phyloP scores from a whole-genome alignment of 2,329 filamentous ascomycete species.

The Xylaria sp. region DNA sequence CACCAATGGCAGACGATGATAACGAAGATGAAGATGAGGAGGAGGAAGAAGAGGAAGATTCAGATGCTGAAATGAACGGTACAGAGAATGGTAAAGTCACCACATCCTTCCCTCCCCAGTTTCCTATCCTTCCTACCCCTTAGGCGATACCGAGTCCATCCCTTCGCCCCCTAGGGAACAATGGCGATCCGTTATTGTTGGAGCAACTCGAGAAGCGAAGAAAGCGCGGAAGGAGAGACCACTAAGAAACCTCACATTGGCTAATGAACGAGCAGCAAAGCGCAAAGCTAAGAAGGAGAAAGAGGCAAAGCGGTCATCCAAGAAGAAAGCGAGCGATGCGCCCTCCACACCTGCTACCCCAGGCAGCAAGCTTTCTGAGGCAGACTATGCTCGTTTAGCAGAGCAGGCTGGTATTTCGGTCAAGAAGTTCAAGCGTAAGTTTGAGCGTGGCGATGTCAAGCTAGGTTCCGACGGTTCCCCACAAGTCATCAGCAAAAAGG shows the following conservation, averaged over 20 bases:
- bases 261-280: slow-evolving; percentile 38
- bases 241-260: slow-evolving; percentile 33
- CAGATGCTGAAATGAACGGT: slow-evolving; percentile 45
- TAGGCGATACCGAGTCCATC: slow-evolving; percentile 36
- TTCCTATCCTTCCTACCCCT: slow-evolving; percentile 24
- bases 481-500: slow-evolving; percentile 74
- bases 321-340: slow-evolving; percentile 18
- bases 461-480: slow-evolving; percentile 69
- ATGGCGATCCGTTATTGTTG: slow-evolving; percentile 9
- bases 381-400: slow-evolving; percentile 64
- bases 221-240: slow-evolving; percentile 39
- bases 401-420: slow-evolving; percentile 71
- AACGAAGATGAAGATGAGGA: slow-evolving; percentile 57
- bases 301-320: slow-evolving; percentile 3
- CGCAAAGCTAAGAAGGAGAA: slow-evolving; percentile 47
- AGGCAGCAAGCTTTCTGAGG: slow-evolving; percentile 57
- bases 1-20: slow-evolving; percentile 50
- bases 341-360: slow-evolving; percentile 40
- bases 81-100: slow-evolving; percentile 40
- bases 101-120: not conserved
- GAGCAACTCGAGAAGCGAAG: slow-evolving; percentile 35
- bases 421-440: slow-evolving; percentile 79
- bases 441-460: slow-evolving; percentile 75
- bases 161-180: not conserved
- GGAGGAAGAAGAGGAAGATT: slow-evolving; percentile 46